Conservation (phyloP, 352 stramenopile species). For the Halophytophthora polymorphica region DNA sequence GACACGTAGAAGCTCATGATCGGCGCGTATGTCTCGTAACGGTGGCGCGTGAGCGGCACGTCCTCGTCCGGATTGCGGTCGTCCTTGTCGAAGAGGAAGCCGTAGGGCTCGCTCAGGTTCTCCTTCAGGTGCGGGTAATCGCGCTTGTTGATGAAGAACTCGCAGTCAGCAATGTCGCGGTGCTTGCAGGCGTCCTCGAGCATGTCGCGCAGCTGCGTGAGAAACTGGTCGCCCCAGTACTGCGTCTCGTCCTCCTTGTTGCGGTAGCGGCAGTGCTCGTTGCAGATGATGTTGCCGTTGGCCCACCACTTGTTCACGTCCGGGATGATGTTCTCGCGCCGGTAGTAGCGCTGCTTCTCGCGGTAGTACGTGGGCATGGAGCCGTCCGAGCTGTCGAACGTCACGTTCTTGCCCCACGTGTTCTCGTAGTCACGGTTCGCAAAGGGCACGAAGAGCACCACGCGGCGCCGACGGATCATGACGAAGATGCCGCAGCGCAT, state of each 20-base stretch:
- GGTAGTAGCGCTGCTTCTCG: constrained; percentile 79
- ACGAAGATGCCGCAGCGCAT: constrained; percentile 99
- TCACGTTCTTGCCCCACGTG: constrained; percentile 93
- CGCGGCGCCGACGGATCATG: constrained; percentile 94
- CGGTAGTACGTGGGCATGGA: constrained; percentile 92
- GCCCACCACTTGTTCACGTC: constrained; percentile 96
- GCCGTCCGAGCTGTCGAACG: constrained; percentile 88
- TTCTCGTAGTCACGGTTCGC: constrained; percentile 97
- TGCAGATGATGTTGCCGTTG: constrained; percentile 99
- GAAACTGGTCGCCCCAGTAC: constrained; percentile 97
- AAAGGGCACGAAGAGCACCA: constrained; percentile 97
- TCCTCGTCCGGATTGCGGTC: constrained; percentile 93
- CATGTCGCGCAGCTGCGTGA: constrained; percentile 96
- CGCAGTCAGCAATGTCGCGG: constrained; percentile 95
- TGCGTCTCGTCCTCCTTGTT: constrained; percentile 91
- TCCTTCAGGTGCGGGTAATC: constrained; percentile 99
- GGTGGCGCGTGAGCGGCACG: constrained; percentile 87
- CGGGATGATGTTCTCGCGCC: constrained; percentile 75
- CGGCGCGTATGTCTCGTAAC: constrained; percentile 93
- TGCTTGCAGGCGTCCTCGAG: constrained; percentile 94
- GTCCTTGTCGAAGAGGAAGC: constrained; percentile 98
- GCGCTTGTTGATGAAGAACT: constrained; percentile 99
- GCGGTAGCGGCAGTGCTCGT: constrained; percentile 90
- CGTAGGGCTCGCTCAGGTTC: constrained; percentile 96
- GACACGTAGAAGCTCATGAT: constrained; percentile 98